Conservation (phyloP, 139 green algal genomes). For the Parachlorella kessleri region DNA sequence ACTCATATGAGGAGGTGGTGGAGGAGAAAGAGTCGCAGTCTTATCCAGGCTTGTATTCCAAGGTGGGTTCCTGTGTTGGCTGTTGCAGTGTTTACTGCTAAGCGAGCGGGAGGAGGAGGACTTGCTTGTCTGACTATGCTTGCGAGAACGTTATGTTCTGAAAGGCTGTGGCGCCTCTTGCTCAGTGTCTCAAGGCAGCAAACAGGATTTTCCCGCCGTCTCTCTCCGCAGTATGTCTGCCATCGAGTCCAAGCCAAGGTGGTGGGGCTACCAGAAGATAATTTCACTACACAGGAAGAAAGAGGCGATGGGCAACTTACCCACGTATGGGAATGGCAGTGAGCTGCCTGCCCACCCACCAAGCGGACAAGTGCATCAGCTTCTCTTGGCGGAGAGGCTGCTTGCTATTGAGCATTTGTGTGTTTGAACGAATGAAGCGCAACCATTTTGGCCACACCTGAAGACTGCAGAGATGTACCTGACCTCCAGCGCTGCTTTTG, state of each 20-base stretch:
- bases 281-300: conserved; percentile 15
- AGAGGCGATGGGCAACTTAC: conserved; percentile 15
- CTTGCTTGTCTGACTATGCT: no score
- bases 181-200: not conserved
- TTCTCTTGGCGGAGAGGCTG: no score
- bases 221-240: conserved; percentile 15
- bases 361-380: no score
- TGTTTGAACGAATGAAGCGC: no score
- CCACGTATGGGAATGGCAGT: conserved; percentile 30
- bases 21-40: conserved; percentile 24
- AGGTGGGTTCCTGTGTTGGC: not conserved
- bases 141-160: not conserved
- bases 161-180: not conserved
- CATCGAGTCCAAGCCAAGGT: conserved; percentile 6
- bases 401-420: no score
- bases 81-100: not conserved
- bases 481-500: no score
- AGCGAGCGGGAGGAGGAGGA: not conserved
- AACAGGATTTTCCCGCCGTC: no score
- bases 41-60: conserved; percentile 22
- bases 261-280: not conserved
- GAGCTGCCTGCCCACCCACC: no score
- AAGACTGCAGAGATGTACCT: no score
- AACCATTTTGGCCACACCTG: no score
- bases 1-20: not conserved